Percentiles rank a stretch among this genome's conserved stretches.
Evolutionary conservation across 2,329 filamentous ascomycete species (phyloP).

Genomic region (Monosporascus sp.): DNA sequence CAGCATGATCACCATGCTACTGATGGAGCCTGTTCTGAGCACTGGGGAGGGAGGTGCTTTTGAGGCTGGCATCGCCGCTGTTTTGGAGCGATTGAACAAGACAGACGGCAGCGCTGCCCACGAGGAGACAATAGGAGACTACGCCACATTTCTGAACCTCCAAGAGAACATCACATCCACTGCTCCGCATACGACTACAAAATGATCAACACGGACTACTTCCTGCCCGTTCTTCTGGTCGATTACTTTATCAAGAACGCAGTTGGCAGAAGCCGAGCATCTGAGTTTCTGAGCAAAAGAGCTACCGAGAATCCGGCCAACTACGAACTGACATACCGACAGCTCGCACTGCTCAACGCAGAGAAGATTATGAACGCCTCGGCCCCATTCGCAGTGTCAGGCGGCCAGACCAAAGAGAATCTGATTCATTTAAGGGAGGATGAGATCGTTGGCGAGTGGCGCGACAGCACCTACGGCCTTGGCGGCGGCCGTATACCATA

Average conservation of each 20-base stretch:
- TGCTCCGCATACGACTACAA: constrained; percentile 52
- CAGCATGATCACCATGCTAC: constrained; percentile 54
- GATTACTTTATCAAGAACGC: constrained; percentile 50
- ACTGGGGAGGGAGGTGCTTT: constrained; percentile 46
- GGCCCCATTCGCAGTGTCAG: constrained; percentile 44
- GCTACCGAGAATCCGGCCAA: constrained; percentile 47
- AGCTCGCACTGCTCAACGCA: constrained; percentile 46
- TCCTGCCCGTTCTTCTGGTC: constrained; percentile 51
- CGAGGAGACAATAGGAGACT: constrained; percentile 61
- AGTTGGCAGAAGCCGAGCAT: constrained; percentile 31
- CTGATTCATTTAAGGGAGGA: constrained; percentile 51
- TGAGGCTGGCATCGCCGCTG: constrained; percentile 56
- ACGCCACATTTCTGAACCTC: constrained; percentile 54
- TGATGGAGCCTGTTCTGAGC: constrained; percentile 54
- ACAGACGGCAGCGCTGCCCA: constrained; percentile 58
- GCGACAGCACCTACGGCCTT: constrained; percentile 54
- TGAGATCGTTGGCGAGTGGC: constrained; percentile 56
- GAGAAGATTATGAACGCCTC: constrained; percentile 54
- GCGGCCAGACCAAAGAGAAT: constrained; percentile 41
- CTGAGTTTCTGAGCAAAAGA: constrained; percentile 33
- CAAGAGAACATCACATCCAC: constrained; percentile 47
- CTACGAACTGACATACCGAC: constrained; percentile 43
- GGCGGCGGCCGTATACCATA: constrained; percentile 60
- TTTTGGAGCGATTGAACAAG: constrained; percentile 54
- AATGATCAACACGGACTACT: constrained; percentile 61